Base-by-base conservation (phyloP, 805 yeast genomes). In the Candida adriatica region DNA sequence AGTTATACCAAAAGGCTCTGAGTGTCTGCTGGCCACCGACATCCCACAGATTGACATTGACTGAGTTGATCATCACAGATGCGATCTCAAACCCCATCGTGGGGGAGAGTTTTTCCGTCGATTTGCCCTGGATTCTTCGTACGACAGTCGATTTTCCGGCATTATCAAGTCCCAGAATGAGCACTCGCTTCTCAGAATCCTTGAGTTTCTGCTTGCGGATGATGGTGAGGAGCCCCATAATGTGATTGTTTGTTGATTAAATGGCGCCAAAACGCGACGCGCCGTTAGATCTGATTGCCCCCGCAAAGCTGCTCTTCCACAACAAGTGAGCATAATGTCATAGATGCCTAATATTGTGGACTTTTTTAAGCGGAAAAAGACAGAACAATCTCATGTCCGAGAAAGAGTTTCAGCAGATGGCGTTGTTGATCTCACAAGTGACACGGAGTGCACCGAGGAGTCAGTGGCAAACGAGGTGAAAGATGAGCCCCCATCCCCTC, bases 1-100 rank as follows among this genome's bases (percentile, higher is more conserved):
- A 88, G 58, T 88, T 90, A 46, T 83, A 76, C 97, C 97, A 88
- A 64, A 87, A 87, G 13, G 88, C 77, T 28, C 97, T 61, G 25
- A 88, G 62, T 2, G 90, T 70, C 27, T 68, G 59, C 55, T 88
- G 97, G 2, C 97, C 97, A 5, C 97, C 97, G 9, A 88, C 76
- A 50, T 85, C 95, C 97, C 94, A 81, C 18, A 80, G 52, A 41
- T 78, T 78, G 31, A 81, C 50, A 23, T 39, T 42, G 26, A 39
- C 30, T 4, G 61, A 66, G 2, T 55, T 39, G 40, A 62, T 57
- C 1, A 53, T 47, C 1, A 82, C 47, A 1, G 88, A 74, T 29
- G 73, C 68, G 41, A 88, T 90, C 45, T 75, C 79, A 56, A 88
- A 90, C 11, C 97, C 97, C 67, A 88, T 70, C 0, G 97, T 88